Percentiles rank a stretch among this genome's conserved stretches.
These are phyloP conservation scores for Ophiostoma sp. DNA, from an alignment of 2,329 filamentous ascomycete genomes.

Conservation along the genomic window DNA sequence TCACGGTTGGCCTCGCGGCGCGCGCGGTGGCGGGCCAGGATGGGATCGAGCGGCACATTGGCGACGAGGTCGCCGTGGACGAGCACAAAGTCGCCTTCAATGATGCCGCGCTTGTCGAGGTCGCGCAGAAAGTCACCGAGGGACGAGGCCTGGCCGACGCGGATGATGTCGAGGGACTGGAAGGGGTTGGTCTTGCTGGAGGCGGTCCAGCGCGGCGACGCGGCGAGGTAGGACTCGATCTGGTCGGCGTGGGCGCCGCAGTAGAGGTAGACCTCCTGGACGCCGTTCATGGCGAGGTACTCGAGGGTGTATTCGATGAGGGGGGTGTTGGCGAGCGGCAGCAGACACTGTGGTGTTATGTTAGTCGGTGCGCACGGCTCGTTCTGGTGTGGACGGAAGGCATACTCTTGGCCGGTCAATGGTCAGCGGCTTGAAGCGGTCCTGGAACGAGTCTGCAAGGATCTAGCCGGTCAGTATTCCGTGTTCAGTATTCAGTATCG, in stretches of 20 bases:
- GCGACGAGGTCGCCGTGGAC: conserved; percentile 91
- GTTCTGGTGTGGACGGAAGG: neutral
- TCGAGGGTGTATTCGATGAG: conserved; percentile 97
- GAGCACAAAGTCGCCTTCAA: conserved; percentile 84
- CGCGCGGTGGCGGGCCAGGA: conserved; percentile 71
- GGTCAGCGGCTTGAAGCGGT: conserved; percentile 83
- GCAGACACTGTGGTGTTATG: conserved; percentile 61
- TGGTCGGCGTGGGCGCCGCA: conserved; percentile 80
- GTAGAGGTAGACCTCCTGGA: conserved; percentile 92
- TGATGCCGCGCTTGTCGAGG: conserved; percentile 76
- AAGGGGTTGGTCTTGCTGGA: conserved; percentile 59
- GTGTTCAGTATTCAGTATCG: neutral
- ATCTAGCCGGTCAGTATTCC: conserved; percentile 36
- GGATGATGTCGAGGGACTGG: conserved; percentile 73
- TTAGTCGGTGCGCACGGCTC: neutral
- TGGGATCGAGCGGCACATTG: conserved; percentile 77
- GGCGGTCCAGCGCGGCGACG: conserved; percentile 65
- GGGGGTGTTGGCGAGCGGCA: conserved; percentile 87
- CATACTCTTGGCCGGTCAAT: conserved; percentile 79
- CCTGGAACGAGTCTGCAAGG: conserved; percentile 91
- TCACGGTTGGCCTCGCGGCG: conserved; percentile 81
- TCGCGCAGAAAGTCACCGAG: conserved; percentile 93
- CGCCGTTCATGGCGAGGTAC: conserved; percentile 88
- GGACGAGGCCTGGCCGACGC: conserved; percentile 74
- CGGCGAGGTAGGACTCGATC: conserved; percentile 78